These are phyloP conservation scores for Candida vartiovaarae DNA, from an alignment of 805 yeast species.

Conservation along the genomic window DNA sequence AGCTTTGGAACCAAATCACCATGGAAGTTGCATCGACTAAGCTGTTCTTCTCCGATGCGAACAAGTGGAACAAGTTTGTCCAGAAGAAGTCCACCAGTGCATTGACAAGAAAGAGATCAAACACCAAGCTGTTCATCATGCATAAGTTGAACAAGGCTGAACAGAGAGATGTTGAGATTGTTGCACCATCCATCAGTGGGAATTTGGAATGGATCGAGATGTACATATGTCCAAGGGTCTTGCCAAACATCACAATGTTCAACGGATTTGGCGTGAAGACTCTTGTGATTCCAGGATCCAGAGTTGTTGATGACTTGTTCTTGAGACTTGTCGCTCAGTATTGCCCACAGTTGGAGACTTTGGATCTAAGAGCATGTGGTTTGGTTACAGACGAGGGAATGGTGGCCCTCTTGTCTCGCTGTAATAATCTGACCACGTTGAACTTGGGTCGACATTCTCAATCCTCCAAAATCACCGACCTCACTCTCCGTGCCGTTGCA, in stretches of 20 bases:
- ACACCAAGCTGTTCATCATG: conserved; percentile 46
- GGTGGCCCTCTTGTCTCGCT: conserved; percentile 54
- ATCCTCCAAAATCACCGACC: conserved; percentile 65
- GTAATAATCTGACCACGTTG: conserved; percentile 48
- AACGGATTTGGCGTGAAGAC: conserved; percentile 33
- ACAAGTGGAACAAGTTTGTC: conserved; percentile 37
- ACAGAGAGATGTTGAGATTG: conserved; percentile 46
- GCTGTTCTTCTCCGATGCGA: conserved; percentile 45
- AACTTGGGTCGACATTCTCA: conserved; percentile 75
- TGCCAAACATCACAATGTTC: conserved; percentile 47
- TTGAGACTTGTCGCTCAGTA: conserved; percentile 42
- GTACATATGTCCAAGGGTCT: conserved; percentile 70
- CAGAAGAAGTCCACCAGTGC: conserved; percentile 5
- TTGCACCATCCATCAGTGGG: conserved; percentile 38
- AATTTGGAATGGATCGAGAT: conserved; percentile 65
- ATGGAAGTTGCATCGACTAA: conserved; percentile 46
- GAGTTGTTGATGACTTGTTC: conserved; percentile 51
- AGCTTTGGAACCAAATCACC: conserved; percentile 54
- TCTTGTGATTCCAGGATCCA: conserved; percentile 63
- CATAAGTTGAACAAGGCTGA: conserved; percentile 54
- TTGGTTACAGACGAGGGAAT: conserved; percentile 69
- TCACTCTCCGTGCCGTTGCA: conserved; percentile 49
- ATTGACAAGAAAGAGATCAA: conserved; percentile 19
- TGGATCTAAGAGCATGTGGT: conserved; percentile 85
- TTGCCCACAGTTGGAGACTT: conserved; percentile 52